Evolutionary conservation across 1,284 basidiomycete species (phyloP).

Genomic region (Cutaneotrichosporon cyanovorans): DNA sequence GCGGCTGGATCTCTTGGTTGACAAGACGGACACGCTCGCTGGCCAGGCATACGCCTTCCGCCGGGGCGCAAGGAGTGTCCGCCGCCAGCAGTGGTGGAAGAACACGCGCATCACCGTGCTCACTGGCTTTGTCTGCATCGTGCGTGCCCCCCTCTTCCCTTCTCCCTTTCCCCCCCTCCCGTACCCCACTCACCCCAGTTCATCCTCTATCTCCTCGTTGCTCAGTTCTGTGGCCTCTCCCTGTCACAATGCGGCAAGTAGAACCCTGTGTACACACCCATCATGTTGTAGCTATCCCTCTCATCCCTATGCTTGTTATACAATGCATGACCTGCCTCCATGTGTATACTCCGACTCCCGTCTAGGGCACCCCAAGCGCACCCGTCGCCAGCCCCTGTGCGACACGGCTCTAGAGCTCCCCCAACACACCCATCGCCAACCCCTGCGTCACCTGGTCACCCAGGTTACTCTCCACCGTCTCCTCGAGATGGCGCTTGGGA

Average conservation of each 20-base stretch:
- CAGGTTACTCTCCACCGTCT: constrained; percentile 94
- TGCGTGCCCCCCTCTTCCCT: constrained; percentile 48
- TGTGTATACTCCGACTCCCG: not conserved
- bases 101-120: constrained; percentile 71
- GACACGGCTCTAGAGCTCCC: constrained; percentile 77
- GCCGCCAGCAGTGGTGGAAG: constrained; percentile 96
- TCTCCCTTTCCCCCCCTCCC: too few species aligned
- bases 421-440: constrained; percentile 80
- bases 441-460: constrained; percentile 92
- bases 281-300: not conserved
- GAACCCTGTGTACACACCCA: constrained; percentile 7
- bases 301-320: constrained; percentile 7
- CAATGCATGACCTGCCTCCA: constrained; percentile 18
- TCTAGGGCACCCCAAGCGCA: constrained; percentile 72
- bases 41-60: constrained; percentile 94
- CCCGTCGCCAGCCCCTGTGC: constrained; percentile 88
- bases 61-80: constrained; percentile 73
- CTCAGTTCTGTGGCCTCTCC: constrained; percentile 73
- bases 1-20: constrained; percentile 88
- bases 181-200: constrained; percentile 49
- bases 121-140: constrained; percentile 63
- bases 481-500: constrained; percentile 91
- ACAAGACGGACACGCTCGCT: constrained; percentile 94
- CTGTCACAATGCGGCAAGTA: constrained; percentile 26
- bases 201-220: constrained; percentile 68